Percentiles rank a stretch among this genome's conserved stretches.
These are phyloP conservation scores for Aquilaria malaccensis DNA, from an alignment of 345 rosid species.

Conservation along the genomic window DNA sequence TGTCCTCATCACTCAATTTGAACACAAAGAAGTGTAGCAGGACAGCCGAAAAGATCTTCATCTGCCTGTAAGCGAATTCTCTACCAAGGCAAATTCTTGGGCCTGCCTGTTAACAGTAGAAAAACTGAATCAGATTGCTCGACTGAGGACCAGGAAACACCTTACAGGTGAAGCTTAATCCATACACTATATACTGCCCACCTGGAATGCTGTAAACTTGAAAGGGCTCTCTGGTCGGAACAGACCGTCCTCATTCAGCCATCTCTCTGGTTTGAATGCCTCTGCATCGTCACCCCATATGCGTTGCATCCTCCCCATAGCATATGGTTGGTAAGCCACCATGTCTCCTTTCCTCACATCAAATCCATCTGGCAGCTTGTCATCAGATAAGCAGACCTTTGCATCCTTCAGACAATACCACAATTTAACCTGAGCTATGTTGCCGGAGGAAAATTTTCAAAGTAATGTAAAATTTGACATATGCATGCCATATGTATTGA, in stretches of 20 bases:
- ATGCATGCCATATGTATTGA: background rate
- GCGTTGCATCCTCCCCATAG: conserved; percentile 64
- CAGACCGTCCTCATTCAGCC: conserved; percentile 38
- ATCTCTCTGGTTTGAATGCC: conserved; percentile 47
- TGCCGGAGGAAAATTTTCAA: too few relatives aligned
- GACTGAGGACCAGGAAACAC: background rate
- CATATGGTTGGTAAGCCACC: conserved; percentile 49
- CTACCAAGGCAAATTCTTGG: conserved; percentile 52
- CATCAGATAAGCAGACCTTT: conserved; percentile 49
- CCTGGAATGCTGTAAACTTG: conserved; percentile 63
- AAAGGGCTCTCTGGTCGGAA: conserved; percentile 45
- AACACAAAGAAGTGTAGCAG: conserved; percentile 31
- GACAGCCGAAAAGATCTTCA: conserved; percentile 49
- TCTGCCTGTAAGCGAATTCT: conserved; percentile 57
- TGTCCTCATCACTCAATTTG: conserved; percentile 34
- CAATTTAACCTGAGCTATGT: too few relatives aligned
- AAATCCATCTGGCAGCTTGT: conserved; percentile 56
- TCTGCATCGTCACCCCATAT: conserved; percentile 50
- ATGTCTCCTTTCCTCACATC: conserved; percentile 43
- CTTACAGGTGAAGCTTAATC: background rate
- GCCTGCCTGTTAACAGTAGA: conserved; percentile 41
- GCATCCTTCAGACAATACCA: conserved; percentile 28
- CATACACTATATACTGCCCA: conserved; percentile 4
- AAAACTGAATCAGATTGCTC: background rate
- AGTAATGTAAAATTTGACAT: too few relatives aligned